Evolutionary conservation across 805 yeast species (phyloP).

Genomic region (Yarrowia porcina): DNA sequence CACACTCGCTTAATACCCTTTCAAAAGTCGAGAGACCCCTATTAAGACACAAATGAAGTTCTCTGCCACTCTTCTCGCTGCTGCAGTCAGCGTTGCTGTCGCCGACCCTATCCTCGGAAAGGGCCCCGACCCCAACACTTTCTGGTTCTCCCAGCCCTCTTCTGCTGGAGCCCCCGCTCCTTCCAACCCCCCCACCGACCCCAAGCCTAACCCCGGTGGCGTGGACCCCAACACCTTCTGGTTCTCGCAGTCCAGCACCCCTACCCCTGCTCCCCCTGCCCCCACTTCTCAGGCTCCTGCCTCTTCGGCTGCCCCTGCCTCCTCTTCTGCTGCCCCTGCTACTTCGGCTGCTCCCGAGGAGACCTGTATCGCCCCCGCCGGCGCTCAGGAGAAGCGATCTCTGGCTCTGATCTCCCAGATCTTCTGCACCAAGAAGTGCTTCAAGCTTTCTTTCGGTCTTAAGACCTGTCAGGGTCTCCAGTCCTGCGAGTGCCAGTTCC

Average conservation of each 20-base stretch:
- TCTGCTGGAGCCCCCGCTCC: constrained; percentile 18
- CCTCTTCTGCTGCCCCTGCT: not conserved
- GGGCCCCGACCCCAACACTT: constrained; percentile 20
- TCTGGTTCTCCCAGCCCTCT: constrained; percentile 22
- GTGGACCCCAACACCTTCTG: constrained; percentile 22
- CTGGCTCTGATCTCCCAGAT: constrained; percentile 2
- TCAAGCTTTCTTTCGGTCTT: constrained; percentile 13
- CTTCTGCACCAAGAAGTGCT: constrained; percentile 14
- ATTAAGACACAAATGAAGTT: constrained; percentile 12
- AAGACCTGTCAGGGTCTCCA: constrained; percentile 12
- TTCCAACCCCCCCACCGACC: not conserved
- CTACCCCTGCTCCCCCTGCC: constrained; percentile 26
- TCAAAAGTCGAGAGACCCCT: constrained; percentile 14
- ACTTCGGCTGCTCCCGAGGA: constrained; percentile 5
- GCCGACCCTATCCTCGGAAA: constrained; percentile 21
- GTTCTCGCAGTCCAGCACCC: constrained; percentile 24
- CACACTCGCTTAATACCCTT: constrained; percentile 21
- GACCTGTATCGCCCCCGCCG: constrained; percentile 9
- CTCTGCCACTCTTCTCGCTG: constrained; percentile 19
- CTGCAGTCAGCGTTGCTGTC: constrained; percentile 9
- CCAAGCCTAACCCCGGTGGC: constrained; percentile 9
- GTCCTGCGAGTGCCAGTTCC: constrained; percentile 17
- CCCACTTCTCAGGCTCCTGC: constrained; percentile 13
- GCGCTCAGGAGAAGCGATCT: not conserved
- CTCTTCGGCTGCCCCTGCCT: not conserved